A percentile compares a stretch with the other conserved stretches of the same genome.
phyloP scores from a whole-genome alignment of 176 grass and related monocot species.

The Pontederia paniculata region DNA sequence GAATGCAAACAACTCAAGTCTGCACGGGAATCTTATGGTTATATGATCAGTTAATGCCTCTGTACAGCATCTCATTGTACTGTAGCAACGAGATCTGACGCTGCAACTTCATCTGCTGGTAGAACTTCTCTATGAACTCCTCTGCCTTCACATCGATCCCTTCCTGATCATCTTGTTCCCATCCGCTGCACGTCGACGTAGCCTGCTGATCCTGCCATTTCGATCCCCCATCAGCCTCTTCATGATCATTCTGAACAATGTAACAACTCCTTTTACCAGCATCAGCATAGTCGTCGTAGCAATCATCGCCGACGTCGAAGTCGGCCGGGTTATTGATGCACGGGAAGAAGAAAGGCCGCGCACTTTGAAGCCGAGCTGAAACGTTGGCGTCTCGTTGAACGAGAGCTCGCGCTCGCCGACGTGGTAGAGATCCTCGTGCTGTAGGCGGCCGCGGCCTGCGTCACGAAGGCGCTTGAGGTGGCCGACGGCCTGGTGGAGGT shows the following conservation, averaged over 20 bases:
- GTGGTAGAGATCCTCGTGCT: not conserved
- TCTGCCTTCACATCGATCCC: constrained; percentile 59
- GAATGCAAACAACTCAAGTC: too few species aligned
- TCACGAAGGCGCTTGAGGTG: constrained; percentile 39
- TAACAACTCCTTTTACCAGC: not conserved
- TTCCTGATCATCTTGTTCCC: not conserved
- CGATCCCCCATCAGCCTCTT: not conserved
- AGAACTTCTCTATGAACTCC: constrained; percentile 5
- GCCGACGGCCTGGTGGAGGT: constrained; percentile 8
- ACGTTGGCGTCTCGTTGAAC: constrained; percentile 66
- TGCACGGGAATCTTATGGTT: too few species aligned
- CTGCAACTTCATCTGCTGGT: constrained; percentile 8
- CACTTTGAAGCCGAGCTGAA: constrained; percentile 53
- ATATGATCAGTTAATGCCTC: not conserved
- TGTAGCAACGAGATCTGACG: not conserved
- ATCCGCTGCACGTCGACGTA: not conserved
- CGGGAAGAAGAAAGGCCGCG: constrained; percentile 42
- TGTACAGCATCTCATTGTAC: constrained; percentile 1
- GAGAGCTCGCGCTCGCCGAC: constrained; percentile 74
- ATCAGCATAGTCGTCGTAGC: constrained; percentile 28
- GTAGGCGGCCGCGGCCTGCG: not conserved
- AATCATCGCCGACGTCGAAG: constrained; percentile 20
- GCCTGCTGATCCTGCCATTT: not conserved
- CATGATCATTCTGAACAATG: not conserved
- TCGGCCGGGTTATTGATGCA: constrained; percentile 43